These are phyloP conservation scores for Alternaria arborescens DNA, from an alignment of 2,329 filamentous ascomycete species.

Conservation along the genomic window DNA sequence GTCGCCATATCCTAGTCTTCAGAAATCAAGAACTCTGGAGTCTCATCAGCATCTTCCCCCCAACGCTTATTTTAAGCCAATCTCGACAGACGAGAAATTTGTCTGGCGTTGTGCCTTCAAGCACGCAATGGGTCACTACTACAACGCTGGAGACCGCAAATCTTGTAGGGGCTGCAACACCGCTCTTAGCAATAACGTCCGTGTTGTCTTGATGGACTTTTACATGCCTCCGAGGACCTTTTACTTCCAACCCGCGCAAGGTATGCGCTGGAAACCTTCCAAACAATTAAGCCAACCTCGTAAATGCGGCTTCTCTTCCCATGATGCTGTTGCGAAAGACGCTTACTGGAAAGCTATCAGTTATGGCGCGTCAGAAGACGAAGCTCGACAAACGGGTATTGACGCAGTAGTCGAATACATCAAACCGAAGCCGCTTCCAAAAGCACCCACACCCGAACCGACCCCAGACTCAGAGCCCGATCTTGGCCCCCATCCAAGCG, in stretches of 20 bases:
- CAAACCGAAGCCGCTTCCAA: slow-evolving; percentile 17
- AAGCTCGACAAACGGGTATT: slow-evolving; percentile 23
- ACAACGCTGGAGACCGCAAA: slow-evolving; percentile 39
- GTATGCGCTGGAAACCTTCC: slow-evolving; percentile 29
- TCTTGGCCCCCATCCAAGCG: slow-evolving; percentile 34
- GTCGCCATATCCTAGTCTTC: slow-evolving; percentile 12
- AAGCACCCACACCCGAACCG: slow-evolving; percentile 20
- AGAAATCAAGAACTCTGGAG: slow-evolving; percentile 30
- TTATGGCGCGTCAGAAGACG: slow-evolving; percentile 15
- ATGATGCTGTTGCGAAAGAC: slow-evolving; percentile 39
- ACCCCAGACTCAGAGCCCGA: slow-evolving; percentile 26
- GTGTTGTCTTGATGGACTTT: slow-evolving; percentile 36
- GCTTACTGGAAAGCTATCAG: slow-evolving; percentile 31
- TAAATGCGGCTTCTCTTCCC: slow-evolving; percentile 17
- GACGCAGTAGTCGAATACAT: slow-evolving; percentile 24
- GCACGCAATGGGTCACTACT: slow-evolving; percentile 39
- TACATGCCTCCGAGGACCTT: slow-evolving; percentile 31
- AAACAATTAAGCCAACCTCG: slow-evolving; percentile 16
- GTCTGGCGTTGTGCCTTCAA: slow-evolving; percentile 41
- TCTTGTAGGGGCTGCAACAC: slow-evolving; percentile 35
- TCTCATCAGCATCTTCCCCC: slow-evolving; percentile 29
- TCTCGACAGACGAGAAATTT: slow-evolving; percentile 18
- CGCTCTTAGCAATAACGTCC: slow-evolving; percentile 16
- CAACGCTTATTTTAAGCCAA: slow-evolving; percentile 31
- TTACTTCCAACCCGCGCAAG: slow-evolving; percentile 27